Evolutionary conservation across 2,329 filamentous ascomycete genomes (phyloP).

Genomic region (Pseudofabraea citricarpa): DNA sequence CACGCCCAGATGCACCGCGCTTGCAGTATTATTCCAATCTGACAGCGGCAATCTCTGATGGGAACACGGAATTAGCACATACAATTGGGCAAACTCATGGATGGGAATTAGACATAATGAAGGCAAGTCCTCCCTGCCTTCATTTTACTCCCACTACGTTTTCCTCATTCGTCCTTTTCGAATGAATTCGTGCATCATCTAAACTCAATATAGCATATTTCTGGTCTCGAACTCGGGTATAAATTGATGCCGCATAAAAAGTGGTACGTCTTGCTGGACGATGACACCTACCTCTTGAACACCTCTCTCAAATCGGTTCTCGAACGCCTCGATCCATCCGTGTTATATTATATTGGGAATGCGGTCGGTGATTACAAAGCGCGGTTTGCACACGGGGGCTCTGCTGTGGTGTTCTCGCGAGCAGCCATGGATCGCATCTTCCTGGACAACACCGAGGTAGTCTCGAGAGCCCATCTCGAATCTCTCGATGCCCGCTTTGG

Average conservation of each 20-base stretch:
- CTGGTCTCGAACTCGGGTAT: conserved; percentile 48
- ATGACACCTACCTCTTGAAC: conserved; percentile 51
- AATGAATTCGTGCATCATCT: no score
- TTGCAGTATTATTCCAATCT: conserved; percentile 5
- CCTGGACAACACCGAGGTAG: conserved; percentile 33
- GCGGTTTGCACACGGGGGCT: conserved; percentile 53
- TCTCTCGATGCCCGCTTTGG: conserved; percentile 49
- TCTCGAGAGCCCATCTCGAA: conserved; percentile 39
- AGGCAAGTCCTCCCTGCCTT: conserved; percentile 6
- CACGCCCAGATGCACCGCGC: not conserved
- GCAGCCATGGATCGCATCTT: conserved; percentile 44
- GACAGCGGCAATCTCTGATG: conserved; percentile 2
- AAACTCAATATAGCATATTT: conserved; percentile 28
- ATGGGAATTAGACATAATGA: conserved; percentile 12
- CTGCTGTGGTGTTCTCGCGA: conserved; percentile 47
- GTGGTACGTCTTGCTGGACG: conserved; percentile 55
- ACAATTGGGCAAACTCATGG: conserved; percentile 1
- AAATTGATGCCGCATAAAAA: conserved; percentile 47
- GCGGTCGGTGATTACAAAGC: conserved; percentile 51
- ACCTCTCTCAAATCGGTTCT: conserved; percentile 44
- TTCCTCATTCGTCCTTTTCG: no score
- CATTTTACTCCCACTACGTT: not conserved
- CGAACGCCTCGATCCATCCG: conserved; percentile 41
- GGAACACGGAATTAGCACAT: not conserved
- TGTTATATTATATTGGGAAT: conserved; percentile 49